Percentiles rank a stretch among this genome's conserved stretches.
phyloP scores from a whole-genome alignment of 352 stramenopile species.

The Globisporangium camurandrum region DNA sequence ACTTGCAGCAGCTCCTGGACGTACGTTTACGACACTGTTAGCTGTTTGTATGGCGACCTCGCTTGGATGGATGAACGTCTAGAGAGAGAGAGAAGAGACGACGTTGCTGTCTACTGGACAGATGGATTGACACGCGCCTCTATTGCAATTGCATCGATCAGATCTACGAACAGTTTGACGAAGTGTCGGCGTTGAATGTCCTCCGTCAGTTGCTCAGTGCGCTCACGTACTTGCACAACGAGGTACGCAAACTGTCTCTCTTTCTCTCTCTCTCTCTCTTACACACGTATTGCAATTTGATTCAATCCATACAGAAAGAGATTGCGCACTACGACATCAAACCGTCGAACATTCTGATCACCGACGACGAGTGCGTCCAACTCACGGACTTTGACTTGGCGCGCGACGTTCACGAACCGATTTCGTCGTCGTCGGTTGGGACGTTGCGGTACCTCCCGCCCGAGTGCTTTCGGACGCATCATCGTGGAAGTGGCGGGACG shows the following conservation, averaged over 20 bases:
- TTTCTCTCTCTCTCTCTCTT: too few species aligned
- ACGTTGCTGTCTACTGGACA: too few species aligned
- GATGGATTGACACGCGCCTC: too few species aligned
- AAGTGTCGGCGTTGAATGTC: constrained; percentile 50
- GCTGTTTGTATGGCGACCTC: too few species aligned
- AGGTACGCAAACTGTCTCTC: too few species aligned
- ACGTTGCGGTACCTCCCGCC: constrained; percentile 70
- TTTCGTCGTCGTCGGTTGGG: constrained; percentile 54
- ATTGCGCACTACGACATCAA: constrained; percentile 93
- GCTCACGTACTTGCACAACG: constrained; percentile 64
- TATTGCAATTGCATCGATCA: constrained; percentile 5
- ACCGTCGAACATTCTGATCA: constrained; percentile 95
- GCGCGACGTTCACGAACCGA: constrained; percentile 45
- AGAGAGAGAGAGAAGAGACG: too few species aligned
- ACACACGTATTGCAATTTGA: not conserved
- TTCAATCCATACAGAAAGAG: constrained; percentile 29
- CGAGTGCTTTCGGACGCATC: constrained; percentile 59
- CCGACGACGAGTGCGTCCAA: constrained; percentile 78
- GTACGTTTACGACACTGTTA: too few species aligned
- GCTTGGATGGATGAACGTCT: too few species aligned
- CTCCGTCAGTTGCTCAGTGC: constrained; percentile 57
- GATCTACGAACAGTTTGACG: constrained; percentile 56
- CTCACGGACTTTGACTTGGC: constrained; percentile 90
- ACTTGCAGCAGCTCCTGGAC: constrained; percentile 73
- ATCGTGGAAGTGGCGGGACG: constrained; percentile 47